Conservation (phyloP, 306 rosid genomes). For the Medicago arabica region DNA sequence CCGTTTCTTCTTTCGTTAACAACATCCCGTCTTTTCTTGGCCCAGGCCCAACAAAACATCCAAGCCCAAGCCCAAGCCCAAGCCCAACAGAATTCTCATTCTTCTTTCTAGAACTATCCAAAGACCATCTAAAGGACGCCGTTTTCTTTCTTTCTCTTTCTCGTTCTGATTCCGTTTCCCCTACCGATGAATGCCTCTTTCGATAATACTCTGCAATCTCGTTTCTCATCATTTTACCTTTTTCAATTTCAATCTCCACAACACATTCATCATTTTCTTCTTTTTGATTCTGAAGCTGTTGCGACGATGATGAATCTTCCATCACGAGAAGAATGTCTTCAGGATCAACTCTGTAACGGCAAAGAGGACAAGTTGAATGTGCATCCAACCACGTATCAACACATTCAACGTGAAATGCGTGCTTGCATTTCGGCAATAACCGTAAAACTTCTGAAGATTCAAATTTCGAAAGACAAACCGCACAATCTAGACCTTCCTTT, state of each 20-base stretch:
- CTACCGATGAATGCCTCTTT: slow-evolving; percentile 74
- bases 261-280: neutral
- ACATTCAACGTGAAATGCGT: slow-evolving; percentile 95
- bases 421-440: slow-evolving; percentile 84
- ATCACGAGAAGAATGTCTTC: slow-evolving; percentile 71
- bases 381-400: slow-evolving; percentile 99
- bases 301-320: slow-evolving; percentile 32
- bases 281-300: neutral
- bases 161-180: slow-evolving; percentile 49
- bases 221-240: slow-evolving; percentile 6
- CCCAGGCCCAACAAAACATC: slow-evolving; percentile 60
- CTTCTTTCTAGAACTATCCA: slow-evolving; percentile 61
- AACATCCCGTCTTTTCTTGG: slow-evolving; percentile 73
- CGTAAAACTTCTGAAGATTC: slow-evolving; percentile 74
- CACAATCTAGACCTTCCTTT: slow-evolving; percentile 80
- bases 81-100: slow-evolving; percentile 4
- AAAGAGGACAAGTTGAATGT: slow-evolving; percentile 93
- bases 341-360: slow-evolving; percentile 85
- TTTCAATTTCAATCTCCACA: slow-evolving; percentile 39
- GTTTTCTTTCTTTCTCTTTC: slow-evolving; percentile 17
- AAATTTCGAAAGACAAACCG: slow-evolving; percentile 71
- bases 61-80: slow-evolving; percentile 43
- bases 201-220: slow-evolving; percentile 38
- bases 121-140: slow-evolving; percentile 66
- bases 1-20: slow-evolving; percentile 35